Base-by-base conservation (phyloP, 1,139 yeast species). In the Taiozyma sp. region DNA sequence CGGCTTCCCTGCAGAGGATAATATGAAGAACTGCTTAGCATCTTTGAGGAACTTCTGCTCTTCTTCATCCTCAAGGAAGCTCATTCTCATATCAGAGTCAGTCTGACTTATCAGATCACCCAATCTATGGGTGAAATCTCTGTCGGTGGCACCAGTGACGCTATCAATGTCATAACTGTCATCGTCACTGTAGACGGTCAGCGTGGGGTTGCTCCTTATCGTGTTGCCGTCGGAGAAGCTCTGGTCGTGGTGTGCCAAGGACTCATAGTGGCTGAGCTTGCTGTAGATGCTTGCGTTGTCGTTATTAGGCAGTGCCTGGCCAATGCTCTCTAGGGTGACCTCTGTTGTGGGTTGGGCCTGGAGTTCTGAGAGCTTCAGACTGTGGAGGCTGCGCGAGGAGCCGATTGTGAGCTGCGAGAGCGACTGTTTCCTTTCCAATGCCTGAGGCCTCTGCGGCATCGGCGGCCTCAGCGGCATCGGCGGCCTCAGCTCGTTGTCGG, bases 1-100 rank as follows among this genome's bases (percentile, higher is more conserved):
- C 1, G 97, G 97, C 66, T 93, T 93, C 0, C 99, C 99, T 0
- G 98, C 96, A 2, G 84, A 72, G 0, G 97, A 90, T n/a, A 93
- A 73, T 8, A 93, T 81, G 57, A 91, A 83, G 61, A 87, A 90
- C 51, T 87, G 95, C 65, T 87, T 87, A 48, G 75, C 68, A 45
- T 73, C 78, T 43, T 59, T 56, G 51, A 71, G 77, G 61, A 81
- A 83, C 3, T 40, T 41, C 14, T 28, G 28, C 10, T 52, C 53
- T 7, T 40, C 42, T 36, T 50, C 49, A 24, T 51, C 53, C 16
- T 55, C 58, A 2, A 48, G 40, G 27, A 51, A 50, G 34, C 50
- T 48, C 19, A 48, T 12, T 27, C 44, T 47, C 43, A 49, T 19
- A 1, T 47, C 54, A 4, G 54, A 50, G 14, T 52, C 47, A 12